Base-by-base conservation (phyloP, 768 basidiomycete species). In the Leucogyrophana mollusca region DNA sequence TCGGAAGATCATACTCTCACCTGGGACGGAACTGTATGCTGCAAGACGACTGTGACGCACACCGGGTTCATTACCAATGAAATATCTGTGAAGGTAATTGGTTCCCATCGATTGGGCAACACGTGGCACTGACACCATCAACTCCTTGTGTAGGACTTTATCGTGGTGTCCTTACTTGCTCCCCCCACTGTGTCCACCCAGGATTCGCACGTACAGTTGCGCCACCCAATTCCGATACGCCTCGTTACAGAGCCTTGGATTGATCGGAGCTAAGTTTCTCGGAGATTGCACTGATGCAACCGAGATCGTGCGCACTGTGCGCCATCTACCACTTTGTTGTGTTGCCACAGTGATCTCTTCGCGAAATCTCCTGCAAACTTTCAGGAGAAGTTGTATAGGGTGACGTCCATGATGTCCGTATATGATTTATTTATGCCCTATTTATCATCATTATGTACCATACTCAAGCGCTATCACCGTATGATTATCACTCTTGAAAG, bases 161-260 rank as follows among this genome's bases (percentile, higher is more conserved):
- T 87, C 37, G 69, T 74, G 6, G 58, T 85, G 13, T 65, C 71
- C 1, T 52, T 86, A 50, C 51, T 72, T 22, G 72, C 72, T 0
- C 58, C 69, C 27, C 50, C 64, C 58, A 57, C 62, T n/a, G n/a
- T n/a, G 67, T 7, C 61, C 52, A 61, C 64, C 45, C 25, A 53
- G 20, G 56, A 46, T 57, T 70, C 43, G 57, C 75, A 43, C 45
- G 69, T 35, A 51, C 64, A 10, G 51, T 66, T 50, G 9, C 74
- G 77, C 55, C 61, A 79, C 32, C 66, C 73, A 7, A 71, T 84
- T 48, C 77, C 84, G 3, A 79, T 87, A 24, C 73, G 76, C 43
- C 57, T 87, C 32, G 83, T 84, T 32, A 83, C 83, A 2, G 82
- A 87, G 44, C 66, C 81, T 2, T 83, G 72, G 67, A 25, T 65